Conservation (phyloP, 768 basidiomycete genomes). For the Amanita muscaria region DNA sequence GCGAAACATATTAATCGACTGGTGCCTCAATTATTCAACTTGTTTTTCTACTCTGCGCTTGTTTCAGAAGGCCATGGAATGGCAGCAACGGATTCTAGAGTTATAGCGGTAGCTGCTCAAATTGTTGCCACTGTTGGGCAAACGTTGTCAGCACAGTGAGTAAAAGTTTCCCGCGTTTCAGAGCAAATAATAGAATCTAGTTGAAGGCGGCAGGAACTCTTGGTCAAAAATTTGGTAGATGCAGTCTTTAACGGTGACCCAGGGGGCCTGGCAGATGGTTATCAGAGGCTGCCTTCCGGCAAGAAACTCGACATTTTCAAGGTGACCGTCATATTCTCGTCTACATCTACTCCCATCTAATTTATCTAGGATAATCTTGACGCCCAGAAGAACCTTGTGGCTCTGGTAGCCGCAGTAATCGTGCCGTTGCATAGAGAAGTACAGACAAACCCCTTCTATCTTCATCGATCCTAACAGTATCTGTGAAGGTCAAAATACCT, state of each 20-base stretch:
- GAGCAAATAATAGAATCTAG: slow-evolving; percentile 5
- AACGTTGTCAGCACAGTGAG: slow-evolving; percentile 58
- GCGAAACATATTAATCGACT: slow-evolving; percentile 73
- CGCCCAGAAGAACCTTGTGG: slow-evolving; percentile 53
- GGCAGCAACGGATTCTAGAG: slow-evolving; percentile 34
- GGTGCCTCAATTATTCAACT: slow-evolving; percentile 59
- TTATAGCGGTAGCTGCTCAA: slow-evolving; percentile 54
- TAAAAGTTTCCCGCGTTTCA: slow-evolving; percentile 14
- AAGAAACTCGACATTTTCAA: slow-evolving; percentile 39
- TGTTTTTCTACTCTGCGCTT: slow-evolving; percentile 42
- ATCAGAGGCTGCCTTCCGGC: slow-evolving; percentile 37
- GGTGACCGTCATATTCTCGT: slow-evolving; percentile 25
- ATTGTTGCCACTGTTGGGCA: slow-evolving; percentile 64
- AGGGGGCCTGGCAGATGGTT: slow-evolving; percentile 43
- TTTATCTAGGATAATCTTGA: slow-evolving; percentile 25
- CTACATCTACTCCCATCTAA: slow-evolving; percentile 8
- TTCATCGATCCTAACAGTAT: not conserved
- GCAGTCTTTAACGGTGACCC: slow-evolving; percentile 51
- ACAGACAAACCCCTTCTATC: not conserved
- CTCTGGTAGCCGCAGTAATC: slow-evolving; percentile 58
- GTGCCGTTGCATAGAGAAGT: slow-evolving; percentile 64
- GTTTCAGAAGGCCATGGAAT: slow-evolving; percentile 17
- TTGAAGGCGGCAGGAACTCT: slow-evolving; percentile 55
- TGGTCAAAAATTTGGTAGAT: slow-evolving; percentile 40
- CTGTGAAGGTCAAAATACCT: slow-evolving; percentile 42